Percentiles rank a stretch among this genome's conserved stretches.
Evolutionary conservation across 2,329 filamentous ascomycete species (phyloP).

Genomic region (Apiospora aurea): DNA sequence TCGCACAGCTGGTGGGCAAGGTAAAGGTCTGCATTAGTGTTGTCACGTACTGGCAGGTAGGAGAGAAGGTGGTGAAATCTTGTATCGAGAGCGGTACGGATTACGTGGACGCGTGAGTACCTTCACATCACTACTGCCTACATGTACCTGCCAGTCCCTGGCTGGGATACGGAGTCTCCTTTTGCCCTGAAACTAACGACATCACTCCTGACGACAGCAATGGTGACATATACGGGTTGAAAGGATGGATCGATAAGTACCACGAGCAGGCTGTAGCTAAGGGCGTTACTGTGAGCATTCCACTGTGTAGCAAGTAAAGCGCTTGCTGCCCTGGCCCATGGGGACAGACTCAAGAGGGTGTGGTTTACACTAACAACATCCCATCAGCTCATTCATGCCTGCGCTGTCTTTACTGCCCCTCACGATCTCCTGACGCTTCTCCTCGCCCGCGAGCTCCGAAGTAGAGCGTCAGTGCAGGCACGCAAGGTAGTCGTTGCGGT

Average conservation of each 20-base stretch:
- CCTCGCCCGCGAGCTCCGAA: conserved; percentile 28
- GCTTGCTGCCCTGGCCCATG: background rate
- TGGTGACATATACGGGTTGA: conserved; percentile 18
- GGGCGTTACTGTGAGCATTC: conserved; percentile 31
- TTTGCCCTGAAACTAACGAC: background rate
- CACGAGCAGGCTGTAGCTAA: conserved; percentile 30
- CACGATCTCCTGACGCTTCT: conserved; percentile 32
- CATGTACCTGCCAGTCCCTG: background rate
- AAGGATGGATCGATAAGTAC: conserved; percentile 23
- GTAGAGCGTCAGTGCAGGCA: conserved; percentile 28
- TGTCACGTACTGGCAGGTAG: conserved; percentile 33
- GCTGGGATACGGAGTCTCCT: background rate
- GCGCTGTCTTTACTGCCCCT: conserved; percentile 29
- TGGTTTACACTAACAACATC: conserved; percentile 20
- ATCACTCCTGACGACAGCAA: background rate
- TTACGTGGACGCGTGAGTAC: conserved; percentile 35
- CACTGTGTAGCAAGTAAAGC: background rate
- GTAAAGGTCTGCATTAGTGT: conserved; percentile 35
- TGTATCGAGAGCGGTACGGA: conserved; percentile 35
- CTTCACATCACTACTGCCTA: background rate
- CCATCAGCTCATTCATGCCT: conserved; percentile 33
- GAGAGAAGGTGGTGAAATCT: conserved; percentile 32
- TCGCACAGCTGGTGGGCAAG: conserved; percentile 26
- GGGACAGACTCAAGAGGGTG: background rate
- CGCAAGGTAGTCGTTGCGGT: conserved; percentile 32